These are phyloP conservation scores for Diaporthe capsici DNA, from an alignment of 2,329 filamentous ascomycete genomes.

Conservation along the genomic window DNA sequence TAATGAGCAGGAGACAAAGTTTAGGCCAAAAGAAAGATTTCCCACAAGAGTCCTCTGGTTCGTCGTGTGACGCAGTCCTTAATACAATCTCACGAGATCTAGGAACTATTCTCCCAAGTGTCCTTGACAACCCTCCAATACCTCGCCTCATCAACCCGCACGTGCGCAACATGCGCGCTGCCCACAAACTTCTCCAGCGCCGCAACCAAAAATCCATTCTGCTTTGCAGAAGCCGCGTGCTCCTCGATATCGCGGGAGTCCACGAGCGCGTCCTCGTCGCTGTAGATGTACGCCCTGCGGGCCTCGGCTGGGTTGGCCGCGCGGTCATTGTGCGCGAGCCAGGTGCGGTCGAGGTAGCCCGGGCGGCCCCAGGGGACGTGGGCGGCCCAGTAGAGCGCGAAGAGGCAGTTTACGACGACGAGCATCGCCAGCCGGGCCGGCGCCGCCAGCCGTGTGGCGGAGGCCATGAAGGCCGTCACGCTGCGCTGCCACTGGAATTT, in stretches of 20 bases:
- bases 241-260: slow-evolving; percentile 61
- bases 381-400: slow-evolving; percentile 51
- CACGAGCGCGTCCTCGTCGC: slow-evolving; percentile 63
- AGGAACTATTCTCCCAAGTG: slow-evolving; percentile 57
- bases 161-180: slow-evolving; percentile 66
- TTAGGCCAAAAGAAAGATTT: not conserved
- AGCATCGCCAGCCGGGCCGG: slow-evolving; percentile 47
- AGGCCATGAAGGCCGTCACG: slow-evolving; percentile 56
- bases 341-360: slow-evolving; percentile 52
- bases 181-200: slow-evolving; percentile 61
- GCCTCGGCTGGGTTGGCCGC: slow-evolving; percentile 54
- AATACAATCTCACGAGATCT: not conserved
- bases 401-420: slow-evolving; percentile 53
- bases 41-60: slow-evolving; percentile 30
- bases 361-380: slow-evolving; percentile 49
- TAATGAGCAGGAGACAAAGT: not conserved
- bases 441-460: slow-evolving; percentile 50
- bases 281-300: slow-evolving; percentile 67
- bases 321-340: slow-evolving; percentile 54
- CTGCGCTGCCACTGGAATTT: slow-evolving; percentile 56
- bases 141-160: slow-evolving; percentile 58
- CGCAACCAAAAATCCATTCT: slow-evolving; percentile 56
- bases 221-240: slow-evolving; percentile 59
- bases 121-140: slow-evolving; percentile 66
- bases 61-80: not conserved